Evolutionary conservation across 2,329 filamentous ascomycete species (phyloP).

Genomic region (Hypomyces perniciosus): DNA sequence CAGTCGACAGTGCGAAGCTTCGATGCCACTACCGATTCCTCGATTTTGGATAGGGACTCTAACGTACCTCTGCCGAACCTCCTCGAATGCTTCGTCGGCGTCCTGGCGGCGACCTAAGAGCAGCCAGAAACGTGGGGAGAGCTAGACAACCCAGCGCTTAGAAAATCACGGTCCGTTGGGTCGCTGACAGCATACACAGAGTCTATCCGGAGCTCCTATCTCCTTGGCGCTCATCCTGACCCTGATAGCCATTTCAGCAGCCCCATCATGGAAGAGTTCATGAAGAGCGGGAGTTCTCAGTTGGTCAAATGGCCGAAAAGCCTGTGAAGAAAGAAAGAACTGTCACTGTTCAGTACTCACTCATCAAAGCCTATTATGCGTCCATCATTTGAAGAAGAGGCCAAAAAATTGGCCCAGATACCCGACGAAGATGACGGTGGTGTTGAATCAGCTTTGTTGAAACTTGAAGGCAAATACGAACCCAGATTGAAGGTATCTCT

Average conservation of each 20-base stretch:
- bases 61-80: constrained; percentile 38
- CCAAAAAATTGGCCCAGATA: constrained; percentile 79
- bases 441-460: constrained; percentile 85
- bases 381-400: constrained; percentile 81
- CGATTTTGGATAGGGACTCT: constrained; percentile 40
- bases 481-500: constrained; percentile 38
- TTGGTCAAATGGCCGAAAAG: constrained; percentile 52
- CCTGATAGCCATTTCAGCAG: constrained; percentile 1
- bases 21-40: constrained; percentile 54
- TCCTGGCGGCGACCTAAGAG: constrained; percentile 69
- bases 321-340: constrained; percentile 39
- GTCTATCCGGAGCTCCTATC: constrained; percentile 52
- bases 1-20: constrained; percentile 53
- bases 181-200: constrained; percentile 56
- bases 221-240: constrained; percentile 35
- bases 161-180: constrained; percentile 51
- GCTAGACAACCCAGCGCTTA: constrained; percentile 43
- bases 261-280: not conserved
- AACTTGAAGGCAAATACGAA: constrained; percentile 82
- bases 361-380: constrained; percentile 59
- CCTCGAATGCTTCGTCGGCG: constrained; percentile 61
- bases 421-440: constrained; percentile 81
- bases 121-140: constrained; percentile 61
- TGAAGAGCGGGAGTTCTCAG: constrained; percentile 38
- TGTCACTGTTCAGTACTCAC: constrained; percentile 56